These are phyloP conservation scores for Elymus sibiricus DNA, from an alignment of 176 grass and related monocot genomes.

Conservation along the genomic window DNA sequence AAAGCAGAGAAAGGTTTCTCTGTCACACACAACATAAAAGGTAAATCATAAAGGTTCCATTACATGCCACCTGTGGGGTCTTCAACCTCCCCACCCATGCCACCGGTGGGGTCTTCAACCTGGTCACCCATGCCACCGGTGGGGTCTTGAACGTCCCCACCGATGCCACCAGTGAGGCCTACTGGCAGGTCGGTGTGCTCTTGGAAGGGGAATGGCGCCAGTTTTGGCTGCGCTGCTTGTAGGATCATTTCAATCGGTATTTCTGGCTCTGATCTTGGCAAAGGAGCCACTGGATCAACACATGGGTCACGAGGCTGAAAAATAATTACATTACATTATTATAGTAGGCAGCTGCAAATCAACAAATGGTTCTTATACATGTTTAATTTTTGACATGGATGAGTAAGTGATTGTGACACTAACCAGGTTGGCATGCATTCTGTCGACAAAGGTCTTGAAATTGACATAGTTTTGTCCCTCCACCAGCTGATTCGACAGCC, in stretches of 20 bases:
- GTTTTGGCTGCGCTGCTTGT: conserved; percentile 36
- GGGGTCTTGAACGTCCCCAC: no score
- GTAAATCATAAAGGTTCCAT: not conserved
- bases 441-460: conserved; percentile 72
- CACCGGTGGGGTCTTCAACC: no score
- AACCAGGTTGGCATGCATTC: conserved; percentile 96
- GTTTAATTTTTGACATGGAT: not conserved
- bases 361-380: not conserved
- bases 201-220: conserved; percentile 52
- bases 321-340: not conserved
- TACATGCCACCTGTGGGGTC: not conserved
- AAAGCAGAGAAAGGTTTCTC: not conserved
- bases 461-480: conserved; percentile 57
- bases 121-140: no score
- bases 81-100: conserved; percentile 11
- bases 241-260: conserved; percentile 45
- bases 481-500: conserved; percentile 59
- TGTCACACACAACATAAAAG: not conserved
- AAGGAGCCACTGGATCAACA: conserved; percentile 34
- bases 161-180: not conserved
- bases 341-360: not conserved
- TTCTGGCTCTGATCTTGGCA: conserved; percentile 57
- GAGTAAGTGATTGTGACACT: not conserved
- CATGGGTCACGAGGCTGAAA: conserved; percentile 44
- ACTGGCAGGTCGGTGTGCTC: conserved; percentile 49